phyloP scores from a whole-genome alignment of 768 basidiomycete species.

The Vararia minispora region DNA sequence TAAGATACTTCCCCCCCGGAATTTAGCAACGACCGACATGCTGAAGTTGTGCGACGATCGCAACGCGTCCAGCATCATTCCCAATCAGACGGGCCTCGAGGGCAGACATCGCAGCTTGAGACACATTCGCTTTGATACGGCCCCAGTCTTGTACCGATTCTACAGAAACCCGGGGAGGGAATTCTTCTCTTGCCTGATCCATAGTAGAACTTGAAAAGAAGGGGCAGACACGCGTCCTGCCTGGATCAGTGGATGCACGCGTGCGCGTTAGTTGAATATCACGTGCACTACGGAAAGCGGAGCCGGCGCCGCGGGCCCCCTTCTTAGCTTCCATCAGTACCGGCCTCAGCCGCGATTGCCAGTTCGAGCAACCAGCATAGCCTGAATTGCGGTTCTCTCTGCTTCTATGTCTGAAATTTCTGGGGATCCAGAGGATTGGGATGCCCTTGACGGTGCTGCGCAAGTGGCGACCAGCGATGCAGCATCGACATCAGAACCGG shows the following conservation, averaged over 20 bases:
- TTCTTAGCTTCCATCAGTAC: no score
- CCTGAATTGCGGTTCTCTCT: no score
- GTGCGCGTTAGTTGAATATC: no score
- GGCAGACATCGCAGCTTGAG: conserved; percentile 5
- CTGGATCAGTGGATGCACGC: no score
- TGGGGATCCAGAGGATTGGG: background rate
- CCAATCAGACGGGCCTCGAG: conserved; percentile 6
- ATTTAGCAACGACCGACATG: background rate
- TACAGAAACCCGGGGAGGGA: conserved; percentile 11
- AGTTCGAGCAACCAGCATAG: no score
- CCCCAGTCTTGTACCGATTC: conserved; percentile 12
- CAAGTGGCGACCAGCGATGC: background rate
- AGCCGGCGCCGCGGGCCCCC: no score
- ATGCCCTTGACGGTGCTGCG: background rate
- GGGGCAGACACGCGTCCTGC: no score
- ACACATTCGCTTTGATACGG: conserved; percentile 10
- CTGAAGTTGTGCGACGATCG: conserved; percentile 7
- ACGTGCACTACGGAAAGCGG: no score
- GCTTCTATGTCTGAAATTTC: no score
- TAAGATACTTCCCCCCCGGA: background rate
- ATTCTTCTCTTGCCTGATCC: conserved; percentile 10
- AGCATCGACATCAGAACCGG: background rate
- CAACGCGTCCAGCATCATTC: conserved; percentile 1
- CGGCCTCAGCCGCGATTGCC: no score
- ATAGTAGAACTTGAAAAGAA: no score